Percentiles rank a stretch among this genome's conserved stretches.
Conservation (phyloP, 2,329 filamentous ascomycete species). For the Akanthomyces uredinophilus region DNA sequence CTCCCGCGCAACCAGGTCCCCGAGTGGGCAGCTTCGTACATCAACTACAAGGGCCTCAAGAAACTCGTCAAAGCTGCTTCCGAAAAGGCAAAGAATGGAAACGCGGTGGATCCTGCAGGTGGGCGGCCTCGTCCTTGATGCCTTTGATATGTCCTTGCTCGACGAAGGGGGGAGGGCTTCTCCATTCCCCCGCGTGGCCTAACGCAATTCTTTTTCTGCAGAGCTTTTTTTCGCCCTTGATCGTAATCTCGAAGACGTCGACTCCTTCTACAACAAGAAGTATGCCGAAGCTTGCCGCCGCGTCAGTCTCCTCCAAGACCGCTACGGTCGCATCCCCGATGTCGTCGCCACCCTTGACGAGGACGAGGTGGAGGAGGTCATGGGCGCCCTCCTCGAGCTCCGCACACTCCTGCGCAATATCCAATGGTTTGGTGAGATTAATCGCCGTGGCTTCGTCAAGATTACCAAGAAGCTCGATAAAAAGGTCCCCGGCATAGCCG, state of each 20-base stretch:
- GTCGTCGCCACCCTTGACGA: constrained; percentile 69
- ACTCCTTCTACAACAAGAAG: constrained; percentile 95
- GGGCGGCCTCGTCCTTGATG: constrained; percentile 36
- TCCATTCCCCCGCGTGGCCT: constrained; percentile 27
- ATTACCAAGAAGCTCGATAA: constrained; percentile 99
- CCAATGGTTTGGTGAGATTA: constrained; percentile 97
- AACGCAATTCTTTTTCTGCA: constrained; percentile 36
- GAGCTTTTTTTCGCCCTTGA: constrained; percentile 97
- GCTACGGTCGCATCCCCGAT: constrained; percentile 73
- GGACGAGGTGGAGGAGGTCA: constrained; percentile 86
- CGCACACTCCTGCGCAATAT: constrained; percentile 83
- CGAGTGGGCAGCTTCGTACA: constrained; percentile 79
- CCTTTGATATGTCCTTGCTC: constrained; percentile 8
- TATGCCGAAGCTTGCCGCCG: constrained; percentile 78
- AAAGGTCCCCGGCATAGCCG: constrained; percentile 70
- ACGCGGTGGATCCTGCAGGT: constrained; percentile 87
- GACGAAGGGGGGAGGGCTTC: constrained; percentile 21
- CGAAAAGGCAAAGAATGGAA: constrained; percentile 59
- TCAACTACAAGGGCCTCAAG: constrained; percentile 89
- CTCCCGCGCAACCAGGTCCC: constrained; percentile 79
- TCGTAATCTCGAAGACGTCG: constrained; percentile 94
- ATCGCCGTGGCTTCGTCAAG: constrained; percentile 90
- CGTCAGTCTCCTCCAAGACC: constrained; percentile 78
- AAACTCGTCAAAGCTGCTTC: constrained; percentile 85
- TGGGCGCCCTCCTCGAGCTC: constrained; percentile 83